Percentiles rank a stretch among this genome's conserved stretches.
These are phyloP conservation scores for Cryptococcus sp. DNA, from an alignment of 1,284 basidiomycete genomes.

Conservation along the genomic window DNA sequence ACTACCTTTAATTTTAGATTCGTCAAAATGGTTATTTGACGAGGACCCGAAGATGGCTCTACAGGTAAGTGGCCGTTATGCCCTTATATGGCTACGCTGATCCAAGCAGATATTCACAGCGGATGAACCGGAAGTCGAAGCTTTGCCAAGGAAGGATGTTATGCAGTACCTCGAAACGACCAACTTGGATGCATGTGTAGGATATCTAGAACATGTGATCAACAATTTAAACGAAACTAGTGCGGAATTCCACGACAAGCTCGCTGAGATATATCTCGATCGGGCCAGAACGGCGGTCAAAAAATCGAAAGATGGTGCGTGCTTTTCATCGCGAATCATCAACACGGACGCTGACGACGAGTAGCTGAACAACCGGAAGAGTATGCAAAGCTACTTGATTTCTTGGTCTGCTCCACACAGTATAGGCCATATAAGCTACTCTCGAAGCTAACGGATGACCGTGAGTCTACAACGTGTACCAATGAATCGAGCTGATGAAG, in stretches of 20 bases:
- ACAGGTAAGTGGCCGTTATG: constrained; percentile 53
- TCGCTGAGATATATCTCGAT: constrained; percentile 77
- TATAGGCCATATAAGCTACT: constrained; percentile 79
- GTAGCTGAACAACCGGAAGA: constrained; percentile 26
- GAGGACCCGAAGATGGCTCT: constrained; percentile 67
- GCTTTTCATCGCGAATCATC: background rate
- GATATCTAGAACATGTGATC: constrained; percentile 85
- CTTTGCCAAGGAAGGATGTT: constrained; percentile 68
- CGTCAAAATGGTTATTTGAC: constrained; percentile 78
- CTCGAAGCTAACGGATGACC: constrained; percentile 66
- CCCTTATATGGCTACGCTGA: background rate
- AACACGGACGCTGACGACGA: constrained; percentile 1
- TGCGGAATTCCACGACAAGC: constrained; percentile 73
- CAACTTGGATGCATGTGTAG: constrained; percentile 62
- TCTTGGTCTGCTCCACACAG: constrained; percentile 65
- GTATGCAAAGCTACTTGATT: constrained; percentile 68
- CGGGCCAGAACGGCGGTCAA: constrained; percentile 55
- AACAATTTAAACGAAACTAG: constrained; percentile 65
- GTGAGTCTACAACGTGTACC: constrained; percentile 46
- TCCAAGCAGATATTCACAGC: constrained; percentile 81
- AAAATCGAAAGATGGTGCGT: constrained; percentile 58
- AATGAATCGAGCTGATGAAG: constrained; percentile 1
- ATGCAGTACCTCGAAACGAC: constrained; percentile 71
- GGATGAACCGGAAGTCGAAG: constrained; percentile 71
- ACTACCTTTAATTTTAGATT: constrained; percentile 70